Evolutionary conservation across 1,139 yeast genomes (phyloP), one percentile per base, ranked within the genome.

Genomic region (Debaryomyces robertsiae): DNA sequence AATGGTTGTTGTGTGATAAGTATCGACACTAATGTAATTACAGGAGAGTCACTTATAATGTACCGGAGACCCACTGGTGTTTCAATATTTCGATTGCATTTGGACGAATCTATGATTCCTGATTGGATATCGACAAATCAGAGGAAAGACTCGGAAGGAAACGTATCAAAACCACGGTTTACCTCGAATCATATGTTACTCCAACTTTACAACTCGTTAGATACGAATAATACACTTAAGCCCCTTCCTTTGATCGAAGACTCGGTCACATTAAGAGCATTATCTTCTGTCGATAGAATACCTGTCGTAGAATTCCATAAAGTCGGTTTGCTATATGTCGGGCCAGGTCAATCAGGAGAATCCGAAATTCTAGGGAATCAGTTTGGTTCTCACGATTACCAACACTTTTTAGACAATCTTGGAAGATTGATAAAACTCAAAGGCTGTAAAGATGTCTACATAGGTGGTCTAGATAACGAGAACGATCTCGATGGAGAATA

Each of bases 291-390:
- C 46, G 96, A 89, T 55, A 64, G 91, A 14, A 81, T 86, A 2
- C 95, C 96, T 0, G 82, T 84, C 7, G 86, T 85, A 9, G 87
- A 84, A 40, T 84, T 83, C 51, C 90, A 84, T 59, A 89, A 88
- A 57, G 77, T 85, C 30, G 96, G 96, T 0, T 67, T 89, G 11
- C 53, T 89, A 11, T 89, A 88, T 56, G 78, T 88, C 48, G 93
- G 81, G 0, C 81, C 79, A 1, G 77, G 79, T 6, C 96, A 89
- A 56, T 56, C 59, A 1, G 65, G 67, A 0, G 96, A 89, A 57
- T 56, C 57, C 0, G 89, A 84, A 41, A 83, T 89, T 27, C 63
- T 89, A 40, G 63, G 75, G 6, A 89, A 89, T 53, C 64, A 69
- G 16, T 69, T 74, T 6, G 96, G 96, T 0, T 85, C 95, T 0